Evolutionary conservation across 2,329 filamentous ascomycete species (phyloP), one percentile per base, ranked within the genome.

Genomic region (Nemania sp.): DNA sequence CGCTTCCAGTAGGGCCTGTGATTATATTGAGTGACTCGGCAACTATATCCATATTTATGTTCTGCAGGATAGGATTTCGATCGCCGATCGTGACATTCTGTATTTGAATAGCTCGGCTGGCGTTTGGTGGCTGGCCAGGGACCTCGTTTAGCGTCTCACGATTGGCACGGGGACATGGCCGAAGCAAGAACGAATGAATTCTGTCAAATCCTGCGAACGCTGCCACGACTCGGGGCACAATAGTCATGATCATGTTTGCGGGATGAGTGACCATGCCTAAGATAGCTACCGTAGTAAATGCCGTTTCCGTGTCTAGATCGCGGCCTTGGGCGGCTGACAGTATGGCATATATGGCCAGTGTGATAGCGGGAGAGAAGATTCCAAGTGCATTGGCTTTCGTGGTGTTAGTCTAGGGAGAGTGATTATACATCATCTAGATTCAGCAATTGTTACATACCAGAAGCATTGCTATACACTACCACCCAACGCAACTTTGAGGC

Each of bases 191-290:
- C 0, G 41, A 37, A 43, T 76, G 72, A 3, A 77, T 74, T 12
- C 72, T 65, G 12, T 72, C 68, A 42, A 75, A 73, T 17, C 66
- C 67, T 0, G 73, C 60, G 5, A 70, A 64, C 0, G 69, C 63
- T 0, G 66, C 68, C 0, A 74, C 59, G 0, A 60, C 65, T 4
- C 66, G 63, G 0, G 73, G 74, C 0, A 74, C 50, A 15, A 73
- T 68, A 0, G 73, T 74, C 73, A 75, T 75, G 15, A 76, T 60
- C 53, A 75, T 76, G 45, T 76, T 76, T 6, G 74, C 73, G 0
- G 74, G 73, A 22, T 75, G 70, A 1, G 72, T 76, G 0, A 76
- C 65, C 61, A 76, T 66, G 5, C 60, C 55, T 6, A 76, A 47
- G n/a, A 74, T 63, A 0, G 73, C 73, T 11, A 71, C 63, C 0